phyloP scores from a whole-genome alignment of 1,139 yeast genomes.

The Lodderomyces pseudojiufengensis region DNA sequence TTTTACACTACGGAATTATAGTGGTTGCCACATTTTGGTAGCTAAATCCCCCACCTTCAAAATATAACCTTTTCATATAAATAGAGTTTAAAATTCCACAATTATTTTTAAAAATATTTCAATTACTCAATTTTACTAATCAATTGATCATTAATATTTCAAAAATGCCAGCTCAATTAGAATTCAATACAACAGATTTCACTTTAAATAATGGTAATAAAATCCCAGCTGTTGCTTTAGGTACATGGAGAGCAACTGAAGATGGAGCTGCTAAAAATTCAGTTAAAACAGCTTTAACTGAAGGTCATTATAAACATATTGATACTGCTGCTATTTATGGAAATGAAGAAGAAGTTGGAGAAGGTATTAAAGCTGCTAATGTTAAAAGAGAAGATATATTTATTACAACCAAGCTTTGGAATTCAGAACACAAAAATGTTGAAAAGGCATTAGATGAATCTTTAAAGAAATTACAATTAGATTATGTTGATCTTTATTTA shows the following conservation, averaged over 20 bases:
- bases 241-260: slow-evolving; percentile 71
- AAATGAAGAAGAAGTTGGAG: slow-evolving; percentile 43
- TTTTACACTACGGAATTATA: no score
- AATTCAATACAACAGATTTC: slow-evolving; percentile 21
- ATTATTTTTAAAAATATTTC: not conserved
- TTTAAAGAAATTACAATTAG: slow-evolving; percentile 63
- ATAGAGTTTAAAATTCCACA: no score
- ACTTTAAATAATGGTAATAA: slow-evolving; percentile 58
- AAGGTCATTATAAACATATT: slow-evolving; percentile 68
- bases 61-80: no score
- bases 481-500: slow-evolving; percentile 77
- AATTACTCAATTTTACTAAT: not conserved
- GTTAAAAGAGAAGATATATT: slow-evolving; percentile 69
- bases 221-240: slow-evolving; percentile 72
- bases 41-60: no score
- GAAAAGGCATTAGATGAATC: slow-evolving; percentile 59
- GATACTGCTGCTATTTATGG: slow-evolving; percentile 68
- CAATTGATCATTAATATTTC: not conserved
- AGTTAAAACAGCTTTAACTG: slow-evolving; percentile 57
- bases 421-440: slow-evolving; percentile 59
- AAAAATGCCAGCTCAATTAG: slow-evolving; percentile 11
- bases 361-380: slow-evolving; percentile 59
- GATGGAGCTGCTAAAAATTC: slow-evolving; percentile 60
- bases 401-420: slow-evolving; percentile 79
- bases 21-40: no score